Evolutionary conservation across 257 asterid species (phyloP).

Genomic region (Forsythia suspensa): DNA sequence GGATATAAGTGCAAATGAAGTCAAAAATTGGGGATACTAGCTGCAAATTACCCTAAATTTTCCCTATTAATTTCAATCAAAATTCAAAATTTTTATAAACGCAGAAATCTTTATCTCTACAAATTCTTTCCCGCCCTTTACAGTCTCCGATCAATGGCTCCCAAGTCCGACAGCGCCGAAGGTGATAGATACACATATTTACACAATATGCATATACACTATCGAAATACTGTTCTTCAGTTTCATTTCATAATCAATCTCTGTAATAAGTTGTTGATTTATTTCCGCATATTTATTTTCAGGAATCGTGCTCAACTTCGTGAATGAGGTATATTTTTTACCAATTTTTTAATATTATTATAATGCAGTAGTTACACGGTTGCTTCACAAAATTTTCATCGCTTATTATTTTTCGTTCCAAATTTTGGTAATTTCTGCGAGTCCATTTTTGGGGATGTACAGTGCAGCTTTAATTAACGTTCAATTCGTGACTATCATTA

Average conservation of each 20-base stretch:
- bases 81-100: no score
- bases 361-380: background rate
- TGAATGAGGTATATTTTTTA: constrained; percentile 62
- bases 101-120: background rate
- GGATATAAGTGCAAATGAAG: no score
- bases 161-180: constrained; percentile 80
- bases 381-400: background rate
- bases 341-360: background rate
- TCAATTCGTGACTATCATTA: background rate
- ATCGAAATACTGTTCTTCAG: background rate
- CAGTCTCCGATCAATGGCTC: constrained; percentile 63
- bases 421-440: background rate
- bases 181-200: constrained; percentile 33
- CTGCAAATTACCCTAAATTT: no score
- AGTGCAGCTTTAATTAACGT: background rate
- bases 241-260: background rate
- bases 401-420: background rate
- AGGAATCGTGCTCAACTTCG: constrained; percentile 93
- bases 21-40: no score
- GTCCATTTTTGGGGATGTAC: background rate
- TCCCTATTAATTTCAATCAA: no score
- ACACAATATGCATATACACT: background rate
- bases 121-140: constrained; percentile 40
- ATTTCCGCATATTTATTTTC: constrained; percentile 21
- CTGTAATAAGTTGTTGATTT: background rate